phyloP scores from a whole-genome alignment of 2,329 filamentous ascomycete genomes.

The Colletotrichum neosansevieriae region DNA sequence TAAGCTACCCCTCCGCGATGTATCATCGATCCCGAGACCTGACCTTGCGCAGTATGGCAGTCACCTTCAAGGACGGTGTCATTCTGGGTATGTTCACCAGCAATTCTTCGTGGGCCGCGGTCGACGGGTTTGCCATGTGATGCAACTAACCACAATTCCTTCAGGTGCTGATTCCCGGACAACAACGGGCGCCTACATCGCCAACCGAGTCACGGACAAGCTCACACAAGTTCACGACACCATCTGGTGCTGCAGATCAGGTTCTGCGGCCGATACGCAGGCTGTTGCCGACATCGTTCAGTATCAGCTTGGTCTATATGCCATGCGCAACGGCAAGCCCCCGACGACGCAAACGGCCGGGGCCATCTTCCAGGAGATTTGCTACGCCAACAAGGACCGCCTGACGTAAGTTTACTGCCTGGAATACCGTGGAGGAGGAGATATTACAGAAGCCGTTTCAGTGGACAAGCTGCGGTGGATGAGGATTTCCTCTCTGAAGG shows the following conservation, averaged over 20 bases:
- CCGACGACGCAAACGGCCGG: constrained; percentile 96
- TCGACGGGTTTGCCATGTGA: too few relatives aligned
- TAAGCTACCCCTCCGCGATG: constrained; percentile 58
- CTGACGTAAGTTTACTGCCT: constrained; percentile 73
- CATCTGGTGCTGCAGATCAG: constrained; percentile 99
- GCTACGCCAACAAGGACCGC: constrained; percentile 96
- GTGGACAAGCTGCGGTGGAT: too few relatives aligned
- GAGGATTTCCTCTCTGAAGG: too few relatives aligned
- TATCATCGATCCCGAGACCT: constrained; percentile 40
- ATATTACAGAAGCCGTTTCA: too few relatives aligned
- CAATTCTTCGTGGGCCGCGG: too few relatives aligned
- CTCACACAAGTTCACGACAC: constrained; percentile 98
- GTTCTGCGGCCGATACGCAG: constrained; percentile 97
- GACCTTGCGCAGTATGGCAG: constrained; percentile 81
- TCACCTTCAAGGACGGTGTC: constrained; percentile 98
- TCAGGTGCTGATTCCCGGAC: constrained; percentile 94
- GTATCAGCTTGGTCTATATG: constrained; percentile 94
- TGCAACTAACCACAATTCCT: background rate
- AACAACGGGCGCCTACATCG: constrained; percentile 97
- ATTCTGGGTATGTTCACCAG: constrained; percentile 75
- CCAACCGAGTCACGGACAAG: constrained; percentile 99
- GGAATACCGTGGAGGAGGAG: background rate
- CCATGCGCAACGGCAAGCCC: constrained; percentile 87
- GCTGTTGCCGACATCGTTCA: constrained; percentile 98
- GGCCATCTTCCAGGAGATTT: constrained; percentile 96